A percentile compares a stretch with the other conserved stretches of the same genome.
Evolutionary conservation across 2,329 filamentous ascomycete species (phyloP).

Genomic region (Cladosporium sp.): DNA sequence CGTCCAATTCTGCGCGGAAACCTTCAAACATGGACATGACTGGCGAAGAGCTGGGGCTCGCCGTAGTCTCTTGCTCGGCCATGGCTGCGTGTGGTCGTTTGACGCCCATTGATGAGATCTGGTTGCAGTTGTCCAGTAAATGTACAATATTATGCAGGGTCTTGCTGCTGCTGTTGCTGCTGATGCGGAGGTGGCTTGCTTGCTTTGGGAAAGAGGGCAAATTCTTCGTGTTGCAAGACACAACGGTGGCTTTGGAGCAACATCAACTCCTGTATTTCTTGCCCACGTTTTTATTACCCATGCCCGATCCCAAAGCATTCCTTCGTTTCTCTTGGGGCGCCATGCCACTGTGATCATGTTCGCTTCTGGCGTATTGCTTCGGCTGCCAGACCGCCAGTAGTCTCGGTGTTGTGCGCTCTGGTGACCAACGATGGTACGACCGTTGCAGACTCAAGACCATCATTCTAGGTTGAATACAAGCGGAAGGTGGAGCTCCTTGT

Average conservation of each 20-base stretch:
- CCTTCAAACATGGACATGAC: conserved; percentile 71
- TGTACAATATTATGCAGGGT: not conserved
- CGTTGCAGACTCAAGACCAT: too few species aligned
- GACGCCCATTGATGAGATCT: conserved; percentile 6
- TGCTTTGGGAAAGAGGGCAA: not conserved
- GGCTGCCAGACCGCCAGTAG: too few species aligned
- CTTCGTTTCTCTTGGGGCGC: too few species aligned
- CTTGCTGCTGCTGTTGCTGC: not conserved
- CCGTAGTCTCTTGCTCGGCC: not conserved
- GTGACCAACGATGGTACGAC: too few species aligned
- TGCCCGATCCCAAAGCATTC: too few species aligned
- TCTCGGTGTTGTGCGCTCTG: too few species aligned
- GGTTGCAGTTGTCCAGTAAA: not conserved
- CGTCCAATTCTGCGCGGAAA: conserved; percentile 84
- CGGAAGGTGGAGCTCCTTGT: too few species aligned
- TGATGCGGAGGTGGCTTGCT: too few species aligned
- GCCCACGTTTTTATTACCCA: too few species aligned
- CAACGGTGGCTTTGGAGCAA: not conserved
- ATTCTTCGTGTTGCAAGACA: conserved; percentile 1
- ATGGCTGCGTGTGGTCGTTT: conserved; percentile 17
- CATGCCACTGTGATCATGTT: too few species aligned
- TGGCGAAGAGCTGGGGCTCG: conserved; percentile 34
- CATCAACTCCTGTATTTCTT: not conserved
- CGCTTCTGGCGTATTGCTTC: too few species aligned
- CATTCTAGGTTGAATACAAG: too few species aligned